These are phyloP conservation scores for Lipomyces sp. DNA, from an alignment of 805 yeast species.

Conservation along the genomic window DNA sequence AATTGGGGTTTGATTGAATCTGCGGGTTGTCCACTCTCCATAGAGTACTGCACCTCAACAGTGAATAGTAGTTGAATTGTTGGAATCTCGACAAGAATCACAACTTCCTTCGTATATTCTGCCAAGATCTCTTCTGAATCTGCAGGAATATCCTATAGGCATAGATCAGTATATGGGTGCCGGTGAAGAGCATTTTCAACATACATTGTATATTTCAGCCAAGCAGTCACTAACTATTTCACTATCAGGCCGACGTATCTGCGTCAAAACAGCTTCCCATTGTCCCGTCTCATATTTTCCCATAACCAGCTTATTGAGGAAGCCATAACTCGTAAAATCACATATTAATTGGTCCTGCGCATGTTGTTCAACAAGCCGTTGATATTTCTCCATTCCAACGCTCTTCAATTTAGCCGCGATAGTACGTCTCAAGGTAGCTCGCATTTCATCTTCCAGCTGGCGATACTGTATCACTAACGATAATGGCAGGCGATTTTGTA, in stretches of 20 bases:
- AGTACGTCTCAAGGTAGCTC: constrained; percentile 33
- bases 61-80: constrained; percentile 63
- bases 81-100: constrained; percentile 67
- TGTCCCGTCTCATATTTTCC: constrained; percentile 18
- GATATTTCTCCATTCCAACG: constrained; percentile 9
- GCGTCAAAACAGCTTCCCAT: constrained; percentile 21
- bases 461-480: constrained; percentile 45
- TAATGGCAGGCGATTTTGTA: constrained; percentile 24
- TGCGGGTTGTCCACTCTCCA: background rate
- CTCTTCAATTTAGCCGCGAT: constrained; percentile 20
- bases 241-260: constrained; percentile 23
- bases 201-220: constrained; percentile 14
- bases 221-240: constrained; percentile 4
- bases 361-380: constrained; percentile 20
- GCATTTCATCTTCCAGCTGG: constrained; percentile 34
- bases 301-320: constrained; percentile 20
- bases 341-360: constrained; percentile 10
- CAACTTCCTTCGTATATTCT: constrained; percentile 42
- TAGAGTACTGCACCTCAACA: constrained; percentile 49
- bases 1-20: background rate
- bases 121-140: constrained; percentile 31
- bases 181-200: background rate
- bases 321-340: constrained; percentile 30
- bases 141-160: constrained; percentile 25
- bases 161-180: background rate